phyloP scores from a whole-genome alignment of 2,329 filamentous ascomycete species.

The Beauveria pseudobassiana region DNA sequence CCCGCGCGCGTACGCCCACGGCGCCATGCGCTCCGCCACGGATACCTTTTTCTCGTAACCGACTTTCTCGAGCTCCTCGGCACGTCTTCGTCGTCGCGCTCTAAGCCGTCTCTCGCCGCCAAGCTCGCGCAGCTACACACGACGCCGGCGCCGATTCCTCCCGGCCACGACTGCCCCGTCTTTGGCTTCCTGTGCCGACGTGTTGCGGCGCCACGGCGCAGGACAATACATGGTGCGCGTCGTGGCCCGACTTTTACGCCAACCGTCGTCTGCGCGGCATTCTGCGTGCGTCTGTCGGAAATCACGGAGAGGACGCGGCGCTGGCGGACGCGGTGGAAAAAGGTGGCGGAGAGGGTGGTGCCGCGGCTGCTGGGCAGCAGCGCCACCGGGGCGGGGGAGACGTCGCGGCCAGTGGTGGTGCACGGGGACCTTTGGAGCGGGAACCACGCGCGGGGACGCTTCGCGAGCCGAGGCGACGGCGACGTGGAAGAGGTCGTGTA shows the following conservation, averaged over 20 bases:
- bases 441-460: conserved; percentile 62
- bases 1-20: conserved; percentile 68
- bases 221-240: conserved; percentile 63
- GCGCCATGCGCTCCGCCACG: conserved; percentile 42
- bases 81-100: conserved; percentile 32
- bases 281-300: conserved; percentile 45
- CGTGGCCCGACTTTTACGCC: conserved; percentile 83
- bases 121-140: conserved; percentile 76
- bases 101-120: conserved; percentile 54
- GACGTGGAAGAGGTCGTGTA: conserved; percentile 68
- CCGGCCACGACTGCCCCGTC: conserved; percentile 49
- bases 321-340: conserved; percentile 56
- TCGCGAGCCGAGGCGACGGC: conserved; percentile 43
- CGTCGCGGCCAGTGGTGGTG: conserved; percentile 60
- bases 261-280: conserved; percentile 66
- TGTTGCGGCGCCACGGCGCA: conserved; percentile 83
- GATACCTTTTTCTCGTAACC: conserved; percentile 55
- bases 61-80: conserved; percentile 66
- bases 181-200: conserved; percentile 80
- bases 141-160: conserved; percentile 60
- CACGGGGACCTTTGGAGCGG: conserved; percentile 95
- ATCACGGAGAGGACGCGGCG: conserved; percentile 57
- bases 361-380: conserved; percentile 63
- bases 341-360: conserved; percentile 57
- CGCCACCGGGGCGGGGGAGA: conserved; percentile 39